These are phyloP conservation scores for Septoria petroselini DNA, from an alignment of 2,329 filamentous ascomycete species.

Conservation along the genomic window DNA sequence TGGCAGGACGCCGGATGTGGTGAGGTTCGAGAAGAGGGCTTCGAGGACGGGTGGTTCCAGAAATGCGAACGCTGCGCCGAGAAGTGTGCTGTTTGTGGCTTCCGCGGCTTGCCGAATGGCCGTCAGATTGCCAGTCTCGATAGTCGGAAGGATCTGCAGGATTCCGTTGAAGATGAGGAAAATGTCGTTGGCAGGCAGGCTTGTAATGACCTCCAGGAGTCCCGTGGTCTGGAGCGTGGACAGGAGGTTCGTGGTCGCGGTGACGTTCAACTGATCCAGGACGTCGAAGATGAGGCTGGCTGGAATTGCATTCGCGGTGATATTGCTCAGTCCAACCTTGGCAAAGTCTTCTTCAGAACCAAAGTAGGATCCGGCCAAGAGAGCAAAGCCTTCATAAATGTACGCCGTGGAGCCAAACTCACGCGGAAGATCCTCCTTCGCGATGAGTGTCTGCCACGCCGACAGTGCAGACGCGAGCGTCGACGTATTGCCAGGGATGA, in stretches of 20 bases:
- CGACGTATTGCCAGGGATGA: slow-evolving; percentile 16
- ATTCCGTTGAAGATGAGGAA: slow-evolving; percentile 12
- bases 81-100: slow-evolving; percentile 17
- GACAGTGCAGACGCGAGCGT: slow-evolving; percentile 9
- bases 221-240: slow-evolving; percentile 9
- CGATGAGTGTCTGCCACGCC: slow-evolving; percentile 21
- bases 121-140: slow-evolving; percentile 13
- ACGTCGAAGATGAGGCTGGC: slow-evolving; percentile 8
- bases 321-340: slow-evolving; percentile 7
- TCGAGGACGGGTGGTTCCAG: slow-evolving; percentile 5
- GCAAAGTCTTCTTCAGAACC: slow-evolving; percentile 21
- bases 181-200: slow-evolving; percentile 9
- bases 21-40: slow-evolving; percentile 14
- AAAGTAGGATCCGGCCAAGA: slow-evolving; percentile 21
- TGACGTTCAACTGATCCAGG: slow-evolving; percentile 19
- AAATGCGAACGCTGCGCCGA: slow-evolving; percentile 1
- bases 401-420: slow-evolving; percentile 21
- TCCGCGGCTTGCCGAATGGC: slow-evolving; percentile 10
- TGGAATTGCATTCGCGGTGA: slow-evolving; percentile 12
- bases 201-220: slow-evolving; percentile 11
- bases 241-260: slow-evolving; percentile 13
- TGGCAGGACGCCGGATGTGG: slow-evolving; percentile 12
- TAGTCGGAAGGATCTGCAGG: slow-evolving; percentile 12
- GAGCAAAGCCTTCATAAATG: slow-evolving; percentile 19
- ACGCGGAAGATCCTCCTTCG: slow-evolving; percentile 18